Base-by-base conservation (phyloP, 2,329 filamentous ascomycete species). In the Sporothrix euskadiensis region DNA sequence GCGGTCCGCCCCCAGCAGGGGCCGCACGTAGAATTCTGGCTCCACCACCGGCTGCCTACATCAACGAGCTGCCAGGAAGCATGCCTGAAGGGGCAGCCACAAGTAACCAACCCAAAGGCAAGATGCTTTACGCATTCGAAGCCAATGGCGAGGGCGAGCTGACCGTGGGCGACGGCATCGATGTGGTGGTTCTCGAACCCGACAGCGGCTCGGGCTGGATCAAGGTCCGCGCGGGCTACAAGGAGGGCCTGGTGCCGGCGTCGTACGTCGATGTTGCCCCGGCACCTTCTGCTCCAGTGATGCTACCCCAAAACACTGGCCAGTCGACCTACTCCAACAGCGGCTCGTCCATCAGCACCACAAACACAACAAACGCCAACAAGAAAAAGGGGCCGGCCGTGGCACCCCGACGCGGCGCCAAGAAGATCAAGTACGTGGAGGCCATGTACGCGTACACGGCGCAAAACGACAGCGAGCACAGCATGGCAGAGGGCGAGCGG, bases 121-220 rank as follows among this genome's bases (percentile, higher is more conserved):
- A 91, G 82, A 97, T 98, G 94, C 78, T 98, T 0, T 99, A 98
- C 80, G 78, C 88, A 0, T 99, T 98, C 78, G 91, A 97, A 76
- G 92, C 91, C 9, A 91, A 86, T 71, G 92, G 91, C 1, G 90
- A 92, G 0, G 95, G 94, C 7, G 96, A 99, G 81, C 82, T 98
- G 16, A 90, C 89, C 0, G 90, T 97, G 0, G 83, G 89, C 4
- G 95, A 97, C 77, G 94, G 93, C 14, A 88, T 90, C 71, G 91
- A 97, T 9, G 87, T 99, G 41, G 84, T 85, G 0, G 87, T 98
- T 61, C 78, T 98, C 4, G 94, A 98, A 80, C 89, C 93, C 22
- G 97, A 99, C 83, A 94, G 94, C 82, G 95, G 95, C 74, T 90
- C 91, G 56, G 96, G 96, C 57, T 99, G 96, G 96, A 88, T 94